Evolutionary conservation across 1,139 yeast genomes (phyloP).

Genomic region (Pichia sp.): DNA sequence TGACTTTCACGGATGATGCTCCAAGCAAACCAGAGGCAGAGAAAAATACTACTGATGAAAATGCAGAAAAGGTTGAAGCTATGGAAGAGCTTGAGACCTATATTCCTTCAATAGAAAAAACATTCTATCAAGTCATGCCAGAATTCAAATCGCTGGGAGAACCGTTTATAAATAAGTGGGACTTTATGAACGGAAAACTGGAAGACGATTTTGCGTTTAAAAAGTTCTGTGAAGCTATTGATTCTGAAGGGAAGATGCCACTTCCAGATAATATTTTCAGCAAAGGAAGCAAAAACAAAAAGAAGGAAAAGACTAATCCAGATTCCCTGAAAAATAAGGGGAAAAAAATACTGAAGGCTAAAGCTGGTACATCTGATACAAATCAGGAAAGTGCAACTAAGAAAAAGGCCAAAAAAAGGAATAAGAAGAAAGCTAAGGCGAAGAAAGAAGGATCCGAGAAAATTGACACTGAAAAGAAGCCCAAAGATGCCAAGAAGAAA

Average conservation of each 20-base stretch:
- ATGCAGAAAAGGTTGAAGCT: not conserved
- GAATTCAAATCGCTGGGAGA: not conserved
- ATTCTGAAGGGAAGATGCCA: constrained; percentile 4
- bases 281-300: not conserved
- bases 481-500: not conserved
- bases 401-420: constrained; percentile 5
- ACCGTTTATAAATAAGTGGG: not conserved
- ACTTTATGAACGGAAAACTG: constrained; percentile 5
- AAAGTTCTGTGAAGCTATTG: constrained; percentile 4
- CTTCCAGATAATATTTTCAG: constrained; percentile 12
- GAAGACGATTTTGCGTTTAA: constrained; percentile 6
- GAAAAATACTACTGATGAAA: constrained; percentile 1
- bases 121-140: constrained; percentile 22
- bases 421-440: not conserved
- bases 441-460: not conserved
- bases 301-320: not conserved
- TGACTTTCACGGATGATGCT: constrained; percentile 18
- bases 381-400: not conserved
- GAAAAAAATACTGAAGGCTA: not conserved
- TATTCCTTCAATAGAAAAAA: constrained; percentile 20
- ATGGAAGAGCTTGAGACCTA: constrained; percentile 13
- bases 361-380: not conserved
- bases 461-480: not conserved
- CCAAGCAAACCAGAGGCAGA: not conserved
- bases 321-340: constrained; percentile 9